These are phyloP conservation scores for Nematodospora valgi DNA, from an alignment of 805 yeast genomes.

Conservation along the genomic window DNA sequence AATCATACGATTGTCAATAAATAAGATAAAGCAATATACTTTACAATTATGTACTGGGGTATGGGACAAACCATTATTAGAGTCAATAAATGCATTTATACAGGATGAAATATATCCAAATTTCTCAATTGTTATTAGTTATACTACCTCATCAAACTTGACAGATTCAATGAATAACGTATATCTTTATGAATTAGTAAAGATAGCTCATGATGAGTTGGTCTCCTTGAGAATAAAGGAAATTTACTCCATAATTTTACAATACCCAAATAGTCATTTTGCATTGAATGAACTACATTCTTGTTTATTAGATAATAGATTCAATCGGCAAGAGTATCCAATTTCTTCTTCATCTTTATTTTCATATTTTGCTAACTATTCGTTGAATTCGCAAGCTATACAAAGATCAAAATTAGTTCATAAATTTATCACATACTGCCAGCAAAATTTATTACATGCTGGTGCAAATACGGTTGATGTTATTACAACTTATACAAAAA, in stretches of 20 bases:
- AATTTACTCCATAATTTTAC: slow-evolving; percentile 53
- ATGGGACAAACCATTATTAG: slow-evolving; percentile 40
- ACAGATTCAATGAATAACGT: slow-evolving; percentile 8
- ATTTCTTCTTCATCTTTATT: slow-evolving; percentile 4
- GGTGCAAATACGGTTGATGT: slow-evolving; percentile 78
- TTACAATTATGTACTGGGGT: slow-evolving; percentile 22
- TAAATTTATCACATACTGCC: slow-evolving; percentile 45
- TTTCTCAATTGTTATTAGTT: slow-evolving; percentile 15
- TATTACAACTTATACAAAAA: slow-evolving; percentile 62
- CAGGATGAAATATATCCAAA: slow-evolving; percentile 35
- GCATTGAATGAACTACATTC: slow-evolving; percentile 58
- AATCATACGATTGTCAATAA: slow-evolving; percentile 36
- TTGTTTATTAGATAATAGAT: slow-evolving; percentile 40
- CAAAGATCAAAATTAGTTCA: slow-evolving; percentile 54
- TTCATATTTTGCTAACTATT: slow-evolving; percentile 6
- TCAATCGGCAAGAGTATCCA: slow-evolving; percentile 6
- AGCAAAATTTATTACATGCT: slow-evolving; percentile 59
- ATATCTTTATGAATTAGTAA: slow-evolving; percentile 25
- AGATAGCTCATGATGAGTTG: slow-evolving; percentile 37
- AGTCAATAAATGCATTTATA: slow-evolving; percentile 35
- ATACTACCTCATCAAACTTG: slow-evolving; percentile 1
- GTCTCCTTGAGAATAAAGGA: slow-evolving; percentile 52
- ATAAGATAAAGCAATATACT: slow-evolving; percentile 31
- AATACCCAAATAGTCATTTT: slow-evolving; percentile 49
- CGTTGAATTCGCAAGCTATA: slow-evolving; percentile 22